phyloP scores from a whole-genome alignment of 2,329 filamentous ascomycete genomes.

The Fusarium proliferatum region DNA sequence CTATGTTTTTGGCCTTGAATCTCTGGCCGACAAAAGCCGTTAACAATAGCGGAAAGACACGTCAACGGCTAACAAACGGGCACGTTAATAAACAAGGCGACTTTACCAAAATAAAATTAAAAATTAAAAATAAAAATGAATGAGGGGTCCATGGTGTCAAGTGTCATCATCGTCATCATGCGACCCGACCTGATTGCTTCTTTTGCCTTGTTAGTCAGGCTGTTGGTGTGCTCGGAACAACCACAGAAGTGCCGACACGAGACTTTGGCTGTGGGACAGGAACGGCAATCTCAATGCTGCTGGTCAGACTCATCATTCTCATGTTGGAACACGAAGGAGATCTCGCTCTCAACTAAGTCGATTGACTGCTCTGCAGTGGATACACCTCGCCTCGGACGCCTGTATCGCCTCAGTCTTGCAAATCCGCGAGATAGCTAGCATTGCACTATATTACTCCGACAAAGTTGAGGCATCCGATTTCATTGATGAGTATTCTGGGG shows the following conservation, averaged over 20 bases:
- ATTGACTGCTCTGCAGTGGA: neutral
- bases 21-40: constrained; percentile 13
- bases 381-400: neutral
- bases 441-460: neutral
- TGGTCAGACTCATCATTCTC: neutral
- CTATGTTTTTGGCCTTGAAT: neutral
- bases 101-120: neutral
- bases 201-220: constrained; percentile 10
- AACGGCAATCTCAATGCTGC: constrained; percentile 1
- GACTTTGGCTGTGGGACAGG: constrained; percentile 21
- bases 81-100: neutral
- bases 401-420: neutral
- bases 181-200: constrained; percentile 15
- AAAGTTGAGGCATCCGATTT: neutral
- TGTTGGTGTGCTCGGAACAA: constrained; percentile 19
- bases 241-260: constrained; percentile 37
- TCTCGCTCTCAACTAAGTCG: neutral
- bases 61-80: constrained; percentile 27
- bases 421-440: neutral
- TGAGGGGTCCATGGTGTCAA: constrained; percentile 33
- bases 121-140: constrained; percentile 4
- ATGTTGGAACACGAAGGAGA: neutral
- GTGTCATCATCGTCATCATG: constrained; percentile 41
- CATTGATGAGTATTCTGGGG: neutral
- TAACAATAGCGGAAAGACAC: constrained; percentile 15